Percentiles rank a stretch among this genome's conserved stretches.
Evolutionary conservation across 768 basidiomycete species (phyloP).

Genomic region (Vararia minispora): DNA sequence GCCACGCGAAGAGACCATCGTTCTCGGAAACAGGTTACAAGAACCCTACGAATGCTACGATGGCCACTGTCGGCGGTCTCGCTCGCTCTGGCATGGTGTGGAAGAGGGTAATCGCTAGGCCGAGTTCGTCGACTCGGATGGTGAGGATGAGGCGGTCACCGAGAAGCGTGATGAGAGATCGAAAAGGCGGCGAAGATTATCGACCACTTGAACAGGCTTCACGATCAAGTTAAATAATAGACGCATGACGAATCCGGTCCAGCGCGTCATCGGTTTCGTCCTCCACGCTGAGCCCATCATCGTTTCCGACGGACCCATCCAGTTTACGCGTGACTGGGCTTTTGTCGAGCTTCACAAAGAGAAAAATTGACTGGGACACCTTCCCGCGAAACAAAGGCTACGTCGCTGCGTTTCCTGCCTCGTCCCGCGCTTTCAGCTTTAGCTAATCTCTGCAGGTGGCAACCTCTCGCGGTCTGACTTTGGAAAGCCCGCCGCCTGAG

Average conservation of each 20-base stretch:
- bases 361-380: conserved; percentile 18
- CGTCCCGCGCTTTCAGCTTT: conserved; percentile 3
- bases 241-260: conserved; percentile 12
- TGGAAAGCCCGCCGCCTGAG: conserved; percentile 13
- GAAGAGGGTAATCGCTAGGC: conserved; percentile 14
- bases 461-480: conserved; percentile 17
- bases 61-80: conserved; percentile 3
- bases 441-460: conserved; percentile 15
- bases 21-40: conserved; percentile 5
- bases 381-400: conserved; percentile 20
- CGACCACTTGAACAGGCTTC: conserved; percentile 16
- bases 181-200: conserved; percentile 17
- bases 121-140: conserved; percentile 15
- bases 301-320: conserved; percentile 16
- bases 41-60: conserved; percentile 4
- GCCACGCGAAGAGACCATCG: conserved; percentile 2
- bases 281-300: conserved; percentile 19
- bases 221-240: conserved; percentile 19
- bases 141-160: conserved; percentile 13
- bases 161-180: conserved; percentile 18
- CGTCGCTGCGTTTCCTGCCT: conserved; percentile 18
- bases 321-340: conserved; percentile 20
- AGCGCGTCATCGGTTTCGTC: conserved; percentile 25
- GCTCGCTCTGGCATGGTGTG: conserved; percentile 10
- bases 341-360: conserved; percentile 17